A percentile compares a stretch with the other conserved stretches of the same genome.
Evolutionary conservation across 805 yeast species (phyloP).

Genomic region (Yamadazyma insecticola): DNA sequence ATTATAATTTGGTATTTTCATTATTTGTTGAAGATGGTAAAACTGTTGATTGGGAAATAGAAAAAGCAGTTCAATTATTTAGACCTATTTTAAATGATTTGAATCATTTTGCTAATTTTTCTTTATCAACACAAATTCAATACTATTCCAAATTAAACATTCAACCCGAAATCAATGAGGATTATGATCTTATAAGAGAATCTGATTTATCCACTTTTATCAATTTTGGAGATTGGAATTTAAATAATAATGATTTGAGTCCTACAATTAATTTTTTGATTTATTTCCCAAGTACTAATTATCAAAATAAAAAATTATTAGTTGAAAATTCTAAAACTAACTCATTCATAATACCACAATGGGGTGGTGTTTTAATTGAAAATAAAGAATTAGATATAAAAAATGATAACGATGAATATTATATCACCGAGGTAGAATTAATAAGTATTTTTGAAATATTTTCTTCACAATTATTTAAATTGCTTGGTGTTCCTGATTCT

Average conservation of each 20-base stretch:
- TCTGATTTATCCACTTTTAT: conserved; percentile 68
- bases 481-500: conserved; percentile 60
- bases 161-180: conserved; percentile 12
- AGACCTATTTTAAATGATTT: conserved; percentile 52
- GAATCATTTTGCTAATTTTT: conserved; percentile 58
- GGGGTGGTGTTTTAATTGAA: conserved; percentile 73
- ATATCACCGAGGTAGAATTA: conserved; percentile 42
- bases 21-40: conserved; percentile 66
- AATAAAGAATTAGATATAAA: conserved; percentile 30
- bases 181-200: conserved; percentile 33
- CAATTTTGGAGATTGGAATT: conserved; percentile 83
- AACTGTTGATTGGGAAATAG: conserved; percentile 72
- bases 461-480: conserved; percentile 66
- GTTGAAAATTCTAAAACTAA: conserved; percentile 47
- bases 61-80: conserved; percentile 46
- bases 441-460: conserved; percentile 61
- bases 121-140: conserved; percentile 74
- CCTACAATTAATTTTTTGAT: conserved; percentile 70
- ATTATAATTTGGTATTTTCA: conserved; percentile 72
- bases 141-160: conserved; percentile 51
- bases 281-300: conserved; percentile 52
- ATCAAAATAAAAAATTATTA: conserved; percentile 41
- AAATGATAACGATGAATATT: conserved; percentile 14
- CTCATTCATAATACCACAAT: conserved; percentile 78
- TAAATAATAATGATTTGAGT: conserved; percentile 51